Evolutionary conservation across 2,329 filamentous ascomycete genomes (phyloP), one percentile per base, ranked within the genome.

Genomic region (Trichoderma semiorbis): DNA sequence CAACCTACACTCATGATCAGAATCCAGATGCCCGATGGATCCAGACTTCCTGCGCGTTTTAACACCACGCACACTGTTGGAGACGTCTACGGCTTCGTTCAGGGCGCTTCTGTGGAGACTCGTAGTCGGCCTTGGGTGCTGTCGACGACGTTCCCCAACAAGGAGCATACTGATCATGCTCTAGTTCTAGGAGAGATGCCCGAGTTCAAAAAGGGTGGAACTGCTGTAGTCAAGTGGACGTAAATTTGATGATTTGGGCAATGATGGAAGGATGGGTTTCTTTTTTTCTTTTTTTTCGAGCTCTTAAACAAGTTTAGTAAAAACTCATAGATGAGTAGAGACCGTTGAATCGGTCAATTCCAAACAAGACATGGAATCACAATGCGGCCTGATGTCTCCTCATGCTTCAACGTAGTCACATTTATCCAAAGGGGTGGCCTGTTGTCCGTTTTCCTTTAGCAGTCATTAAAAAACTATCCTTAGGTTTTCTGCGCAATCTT

Each of bases 81-180:
- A 18, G 91, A 95, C 75, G 87, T 97, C 10, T 95, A 96, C 80
- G 84, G 85, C 10, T 95, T 95, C 76, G 89, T 95, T 73, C 84
- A 88, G 72, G 85, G 87, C n/a, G 87, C 92, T 0, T 90, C 88
- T 30, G 79, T 89, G 0, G 86, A 85, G 7, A 87, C 88, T 64
- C 83, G 83, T 34, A 78, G 81, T 50, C 86, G 93, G n/a, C 76
- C 85, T 5, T 96, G 92, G 85, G 91, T 93, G 3, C 84, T 97
- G 57, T 92, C 91, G 74, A 96, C 93, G 0, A 95, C 93, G 0
- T 96, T 96, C 80, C 93, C 93, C 5, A 93, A 89, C 78, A 94
- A 93, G 82, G 92, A 95, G 69, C 88, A 95, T 74, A 90, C 86
- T 2, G 92, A 96, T 77, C 91, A 90, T 80, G 81, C 79, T 10